Evolutionary conservation across 495 filamentous ascomycete species (phyloP).

Genomic region (Venustampulla echinocandica): DNA sequence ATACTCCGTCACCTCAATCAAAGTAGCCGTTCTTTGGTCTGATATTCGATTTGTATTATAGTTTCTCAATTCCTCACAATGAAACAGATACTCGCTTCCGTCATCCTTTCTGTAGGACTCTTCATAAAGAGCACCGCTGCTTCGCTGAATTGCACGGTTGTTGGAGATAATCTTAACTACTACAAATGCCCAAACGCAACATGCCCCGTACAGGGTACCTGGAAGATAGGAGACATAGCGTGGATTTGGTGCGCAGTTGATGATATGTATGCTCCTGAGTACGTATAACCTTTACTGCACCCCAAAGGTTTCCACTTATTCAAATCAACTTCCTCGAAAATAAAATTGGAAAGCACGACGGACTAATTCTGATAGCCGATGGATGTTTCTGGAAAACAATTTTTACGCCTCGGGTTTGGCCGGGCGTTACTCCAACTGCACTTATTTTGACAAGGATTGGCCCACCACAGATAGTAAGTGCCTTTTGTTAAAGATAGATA

Average conservation of each 20-base stretch:
- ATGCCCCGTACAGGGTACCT: neutral
- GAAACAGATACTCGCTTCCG: too few relatives aligned
- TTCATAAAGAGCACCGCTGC: too few relatives aligned
- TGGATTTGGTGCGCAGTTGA: neutral
- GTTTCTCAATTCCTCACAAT: too few relatives aligned
- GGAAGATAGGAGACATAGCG: neutral
- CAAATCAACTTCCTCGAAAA: too few relatives aligned
- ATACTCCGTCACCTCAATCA: too few relatives aligned
- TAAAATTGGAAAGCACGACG: too few relatives aligned
- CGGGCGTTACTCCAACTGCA: neutral
- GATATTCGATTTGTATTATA: too few relatives aligned
- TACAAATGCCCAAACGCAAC: neutral
- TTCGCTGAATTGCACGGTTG: neutral
- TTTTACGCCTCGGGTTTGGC: neutral
- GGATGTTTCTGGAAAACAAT: neutral
- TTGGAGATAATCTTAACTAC: neutral
- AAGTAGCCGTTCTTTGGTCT: too few relatives aligned
- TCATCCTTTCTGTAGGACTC: too few relatives aligned
- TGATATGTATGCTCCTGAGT: slow-evolving; percentile 1
- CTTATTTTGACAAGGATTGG: neutral
- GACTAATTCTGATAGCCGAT: too few relatives aligned
- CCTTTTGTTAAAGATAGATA: too few relatives aligned
- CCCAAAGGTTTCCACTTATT: neutral
- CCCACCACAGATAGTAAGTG: neutral
- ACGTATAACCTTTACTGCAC: neutral